A percentile compares a stretch with the other conserved stretches of the same genome.
These are phyloP conservation scores for Hygrophorus russula DNA, from an alignment of 768 basidiomycete genomes.

Conservation along the genomic window DNA sequence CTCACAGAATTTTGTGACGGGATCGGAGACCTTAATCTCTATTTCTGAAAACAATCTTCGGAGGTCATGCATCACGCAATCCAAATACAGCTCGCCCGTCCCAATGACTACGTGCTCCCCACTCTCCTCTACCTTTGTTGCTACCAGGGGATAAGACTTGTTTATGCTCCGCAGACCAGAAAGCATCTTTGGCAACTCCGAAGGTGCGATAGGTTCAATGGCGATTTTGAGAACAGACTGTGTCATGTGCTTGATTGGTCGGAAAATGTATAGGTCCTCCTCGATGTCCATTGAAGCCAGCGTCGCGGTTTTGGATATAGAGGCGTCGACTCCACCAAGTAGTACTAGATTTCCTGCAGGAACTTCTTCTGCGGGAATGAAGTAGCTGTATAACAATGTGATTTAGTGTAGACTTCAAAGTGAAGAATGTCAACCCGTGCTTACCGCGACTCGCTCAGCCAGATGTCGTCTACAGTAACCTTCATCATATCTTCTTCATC, in stretches of 20 bases:
- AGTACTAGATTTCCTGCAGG: constrained; percentile 90
- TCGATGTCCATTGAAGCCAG: constrained; percentile 60
- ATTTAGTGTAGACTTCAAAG: background rate
- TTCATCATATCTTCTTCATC: constrained; percentile 98
- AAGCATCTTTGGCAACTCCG: constrained; percentile 97
- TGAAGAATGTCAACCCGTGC: constrained; percentile 12
- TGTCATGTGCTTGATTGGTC: constrained; percentile 93
- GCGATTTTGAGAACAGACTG: constrained; percentile 96
- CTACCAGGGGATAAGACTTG: constrained; percentile 90
- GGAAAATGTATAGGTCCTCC: constrained; percentile 91
- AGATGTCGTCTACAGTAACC: constrained; percentile 72
- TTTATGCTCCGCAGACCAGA: constrained; percentile 94
- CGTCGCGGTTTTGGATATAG: constrained; percentile 93
- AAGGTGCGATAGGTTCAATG: constrained; percentile 95
- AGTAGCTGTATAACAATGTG: constrained; percentile 49
- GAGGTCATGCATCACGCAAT: constrained; percentile 95
- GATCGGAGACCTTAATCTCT: constrained; percentile 99
- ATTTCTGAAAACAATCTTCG: constrained; percentile 91
- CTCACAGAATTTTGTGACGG: constrained; percentile 96
- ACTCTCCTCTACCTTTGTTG: constrained; percentile 96
- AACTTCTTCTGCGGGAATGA: constrained; percentile 80
- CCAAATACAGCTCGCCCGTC: constrained; percentile 93
- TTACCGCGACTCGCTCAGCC: constrained; percentile 86
- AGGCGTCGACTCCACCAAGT: constrained; percentile 86
- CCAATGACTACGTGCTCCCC: constrained; percentile 97